Evolutionary conservation across 2,329 filamentous ascomycete species (phyloP).

Genomic region (Blastomyces emzantsi): DNA sequence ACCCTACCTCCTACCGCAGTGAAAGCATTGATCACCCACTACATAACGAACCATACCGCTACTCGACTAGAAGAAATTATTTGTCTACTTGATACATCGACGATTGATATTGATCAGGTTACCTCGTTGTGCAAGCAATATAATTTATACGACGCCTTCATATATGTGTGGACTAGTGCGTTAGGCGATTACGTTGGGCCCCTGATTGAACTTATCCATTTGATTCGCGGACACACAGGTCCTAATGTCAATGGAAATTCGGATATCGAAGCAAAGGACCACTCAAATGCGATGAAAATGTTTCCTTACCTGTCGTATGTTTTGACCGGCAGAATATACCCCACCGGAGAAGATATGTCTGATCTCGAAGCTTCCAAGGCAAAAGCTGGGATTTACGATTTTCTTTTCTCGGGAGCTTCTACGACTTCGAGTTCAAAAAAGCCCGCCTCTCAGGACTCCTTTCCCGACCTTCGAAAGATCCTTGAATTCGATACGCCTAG

Average conservation of each 20-base stretch:
- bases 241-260: conserved; percentile 34
- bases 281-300: conserved; percentile 69
- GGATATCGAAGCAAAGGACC: conserved; percentile 48
- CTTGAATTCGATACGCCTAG: conserved; percentile 83
- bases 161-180: conserved; percentile 94
- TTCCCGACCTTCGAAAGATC: conserved; percentile 75
- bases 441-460: conserved; percentile 53
- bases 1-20: conserved; percentile 72
- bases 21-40: conserved; percentile 77
- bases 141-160: conserved; percentile 85
- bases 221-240: conserved; percentile 23
- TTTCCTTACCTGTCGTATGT: conserved; percentile 93
- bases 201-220: conserved; percentile 65
- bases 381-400: conserved; percentile 85
- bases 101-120: conserved; percentile 88
- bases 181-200: conserved; percentile 85
- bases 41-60: conserved; percentile 64
- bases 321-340: conserved; percentile 84
- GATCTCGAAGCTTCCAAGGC: conserved; percentile 65
- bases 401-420: conserved; percentile 80
- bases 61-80: conserved; percentile 84
- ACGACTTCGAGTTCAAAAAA: conserved; percentile 43
- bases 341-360: conserved; percentile 65
- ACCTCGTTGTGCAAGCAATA: conserved; percentile 86
- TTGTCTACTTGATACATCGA: conserved; percentile 81